A percentile compares a stretch with the other conserved stretches of the same genome.
These are phyloP conservation scores for Saturnispora zaruensis DNA, from an alignment of 805 yeast genomes.

Conservation along the genomic window DNA sequence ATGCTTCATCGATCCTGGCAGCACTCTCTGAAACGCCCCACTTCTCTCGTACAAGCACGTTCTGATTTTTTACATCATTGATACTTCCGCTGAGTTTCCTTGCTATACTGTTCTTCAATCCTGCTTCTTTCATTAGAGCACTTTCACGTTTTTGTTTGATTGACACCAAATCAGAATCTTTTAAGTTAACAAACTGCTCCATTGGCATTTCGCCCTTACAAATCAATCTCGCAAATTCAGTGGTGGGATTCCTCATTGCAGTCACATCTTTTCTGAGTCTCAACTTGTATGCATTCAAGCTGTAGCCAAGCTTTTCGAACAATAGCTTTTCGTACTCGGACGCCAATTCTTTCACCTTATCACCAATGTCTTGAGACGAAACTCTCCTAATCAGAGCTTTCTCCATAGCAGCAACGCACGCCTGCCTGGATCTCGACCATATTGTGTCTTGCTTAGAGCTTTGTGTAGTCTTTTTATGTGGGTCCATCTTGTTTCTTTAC, in stretches of 20 bases:
- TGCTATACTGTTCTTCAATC: slow-evolving; percentile 24
- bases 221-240: slow-evolving; percentile 21
- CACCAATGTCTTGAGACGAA: slow-evolving; percentile 1
- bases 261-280: slow-evolving; percentile 27
- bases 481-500: neutral
- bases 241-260: slow-evolving; percentile 23
- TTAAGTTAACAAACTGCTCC: slow-evolving; percentile 18
- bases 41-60: slow-evolving; percentile 24
- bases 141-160: slow-evolving; percentile 23
- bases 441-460: slow-evolving; percentile 1
- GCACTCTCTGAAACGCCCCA: slow-evolving; percentile 31
- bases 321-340: slow-evolving; percentile 21
- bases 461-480: neutral
- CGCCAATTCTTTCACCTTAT: slow-evolving; percentile 10
- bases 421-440: slow-evolving; percentile 19
- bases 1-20: slow-evolving; percentile 23
- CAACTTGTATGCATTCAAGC: slow-evolving; percentile 19
- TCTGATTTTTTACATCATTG: slow-evolving; percentile 21
- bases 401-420: slow-evolving; percentile 19
- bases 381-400: slow-evolving; percentile 13
- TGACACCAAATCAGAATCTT: slow-evolving; percentile 22
- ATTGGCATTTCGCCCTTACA: slow-evolving; percentile 14
- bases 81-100: slow-evolving; percentile 23
- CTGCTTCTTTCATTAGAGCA: slow-evolving; percentile 24
- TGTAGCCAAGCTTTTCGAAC: slow-evolving; percentile 12